Conservation (phyloP, 306 rosid genomes). For the Begonia fuchsioides region DNA sequence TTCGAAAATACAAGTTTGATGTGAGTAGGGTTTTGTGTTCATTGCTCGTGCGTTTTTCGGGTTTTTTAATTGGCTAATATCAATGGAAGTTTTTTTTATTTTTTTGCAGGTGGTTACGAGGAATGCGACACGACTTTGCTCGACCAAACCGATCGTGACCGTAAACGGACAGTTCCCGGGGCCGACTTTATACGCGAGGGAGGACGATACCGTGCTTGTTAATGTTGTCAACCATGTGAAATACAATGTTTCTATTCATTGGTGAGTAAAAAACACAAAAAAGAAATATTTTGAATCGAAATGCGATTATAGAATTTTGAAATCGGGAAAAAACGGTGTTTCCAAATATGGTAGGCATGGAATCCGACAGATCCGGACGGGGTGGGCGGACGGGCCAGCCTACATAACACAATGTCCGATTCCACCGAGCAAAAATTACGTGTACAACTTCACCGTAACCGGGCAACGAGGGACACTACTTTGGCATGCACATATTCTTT, state of each 20-base stretch:
- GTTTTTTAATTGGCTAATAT: background rate
- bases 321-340: background rate
- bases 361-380: conserved; percentile 55
- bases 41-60: background rate
- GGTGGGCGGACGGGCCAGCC: conserved; percentile 93
- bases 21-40: conserved; percentile 23
- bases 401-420: conserved; percentile 87
- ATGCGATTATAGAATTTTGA: no score
- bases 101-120: conserved; percentile 45
- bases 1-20: conserved; percentile 66
- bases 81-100: background rate
- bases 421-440: conserved; percentile 40
- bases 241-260: conserved; percentile 58
- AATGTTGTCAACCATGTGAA: conserved; percentile 54
- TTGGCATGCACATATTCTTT: conserved; percentile 78
- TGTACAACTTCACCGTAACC: conserved; percentile 74
- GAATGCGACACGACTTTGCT: conserved; percentile 41
- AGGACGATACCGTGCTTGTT: conserved; percentile 59
- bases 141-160: conserved; percentile 60
- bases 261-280: conserved; percentile 19
- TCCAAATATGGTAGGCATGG: conserved; percentile 55
- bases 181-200: conserved; percentile 78
- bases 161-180: conserved; percentile 78
- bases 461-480: conserved; percentile 88
- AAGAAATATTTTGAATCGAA: no score